Conservation (phyloP, 2,329 filamentous ascomycete species). For the Botrytis sinoallii region DNA sequence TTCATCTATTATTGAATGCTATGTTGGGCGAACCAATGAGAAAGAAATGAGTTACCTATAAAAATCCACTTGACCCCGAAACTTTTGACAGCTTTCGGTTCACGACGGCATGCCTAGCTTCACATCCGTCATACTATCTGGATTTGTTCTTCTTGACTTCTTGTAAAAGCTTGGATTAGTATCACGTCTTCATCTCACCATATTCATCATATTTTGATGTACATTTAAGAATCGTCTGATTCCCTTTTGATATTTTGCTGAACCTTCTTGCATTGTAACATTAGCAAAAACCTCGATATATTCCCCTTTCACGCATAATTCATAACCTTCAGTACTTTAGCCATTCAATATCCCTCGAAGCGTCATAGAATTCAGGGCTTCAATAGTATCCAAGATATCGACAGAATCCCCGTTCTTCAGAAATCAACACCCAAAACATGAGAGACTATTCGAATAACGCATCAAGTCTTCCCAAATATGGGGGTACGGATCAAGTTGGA, state of each 20-base stretch:
- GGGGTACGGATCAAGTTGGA: neutral
- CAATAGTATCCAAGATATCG: neutral
- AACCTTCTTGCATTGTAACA: neutral
- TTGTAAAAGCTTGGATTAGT: neutral
- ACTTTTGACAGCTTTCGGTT: neutral
- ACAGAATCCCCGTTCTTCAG: neutral
- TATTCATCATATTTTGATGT: neutral
- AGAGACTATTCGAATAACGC: neutral
- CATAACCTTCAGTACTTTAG: neutral
- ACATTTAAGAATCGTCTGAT: neutral
- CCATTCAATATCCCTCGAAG: neutral
- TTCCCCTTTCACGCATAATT: neutral
- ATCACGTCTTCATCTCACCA: slow-evolving; percentile 11
- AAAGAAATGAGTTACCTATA: neutral
- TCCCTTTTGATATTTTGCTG: neutral
- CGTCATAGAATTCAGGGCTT: neutral
- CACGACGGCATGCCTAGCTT: neutral
- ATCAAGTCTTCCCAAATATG: slow-evolving; percentile 4
- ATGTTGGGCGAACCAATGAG: neutral
- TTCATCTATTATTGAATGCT: neutral
- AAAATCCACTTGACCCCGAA: slow-evolving; percentile 1
- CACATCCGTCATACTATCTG: neutral
- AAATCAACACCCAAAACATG: neutral
- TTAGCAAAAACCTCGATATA: neutral
- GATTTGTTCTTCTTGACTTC: neutral